Conservation (phyloP, 768 basidiomycete genomes). For the Suillus placidus region DNA sequence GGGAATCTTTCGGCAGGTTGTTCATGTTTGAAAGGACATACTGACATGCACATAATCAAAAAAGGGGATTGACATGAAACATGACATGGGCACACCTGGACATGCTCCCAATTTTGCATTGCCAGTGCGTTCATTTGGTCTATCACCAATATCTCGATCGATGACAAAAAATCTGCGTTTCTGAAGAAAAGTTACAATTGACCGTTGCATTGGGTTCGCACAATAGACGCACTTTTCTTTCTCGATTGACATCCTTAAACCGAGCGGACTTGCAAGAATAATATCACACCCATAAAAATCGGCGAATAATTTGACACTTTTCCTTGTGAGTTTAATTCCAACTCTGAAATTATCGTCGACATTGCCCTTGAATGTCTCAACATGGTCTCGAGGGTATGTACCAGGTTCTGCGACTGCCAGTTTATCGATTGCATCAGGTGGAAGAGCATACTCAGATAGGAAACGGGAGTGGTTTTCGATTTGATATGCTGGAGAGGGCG, state of each 20-base stretch:
- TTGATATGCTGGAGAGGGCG: slow-evolving; percentile 71
- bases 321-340: slow-evolving; percentile 90
- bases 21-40: slow-evolving; percentile 87
- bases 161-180: slow-evolving; percentile 88
- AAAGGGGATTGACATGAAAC: neutral
- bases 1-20: slow-evolving; percentile 89
- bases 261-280: slow-evolving; percentile 92
- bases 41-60: slow-evolving; percentile 40
- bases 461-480: slow-evolving; percentile 90
- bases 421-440: slow-evolving; percentile 79
- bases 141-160: slow-evolving; percentile 87
- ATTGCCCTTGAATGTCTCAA: slow-evolving; percentile 95
- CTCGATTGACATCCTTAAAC: slow-evolving; percentile 87
- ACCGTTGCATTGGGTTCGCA: neutral
- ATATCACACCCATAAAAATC: slow-evolving; percentile 92
- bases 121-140: slow-evolving; percentile 91
- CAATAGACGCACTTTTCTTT: slow-evolving; percentile 78
- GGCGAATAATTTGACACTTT: slow-evolving; percentile 88
- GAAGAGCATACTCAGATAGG: slow-evolving; percentile 78
- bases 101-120: slow-evolving; percentile 99
- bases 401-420: slow-evolving; percentile 72
- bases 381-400: slow-evolving; percentile 84
- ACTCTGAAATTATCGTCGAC: slow-evolving; percentile 93
- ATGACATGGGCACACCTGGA: slow-evolving; percentile 61
- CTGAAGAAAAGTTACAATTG: slow-evolving; percentile 41